These are phyloP conservation scores for Spongiforma sp. DNA, from an alignment of 1,284 basidiomycete species.

Conservation along the genomic window DNA sequence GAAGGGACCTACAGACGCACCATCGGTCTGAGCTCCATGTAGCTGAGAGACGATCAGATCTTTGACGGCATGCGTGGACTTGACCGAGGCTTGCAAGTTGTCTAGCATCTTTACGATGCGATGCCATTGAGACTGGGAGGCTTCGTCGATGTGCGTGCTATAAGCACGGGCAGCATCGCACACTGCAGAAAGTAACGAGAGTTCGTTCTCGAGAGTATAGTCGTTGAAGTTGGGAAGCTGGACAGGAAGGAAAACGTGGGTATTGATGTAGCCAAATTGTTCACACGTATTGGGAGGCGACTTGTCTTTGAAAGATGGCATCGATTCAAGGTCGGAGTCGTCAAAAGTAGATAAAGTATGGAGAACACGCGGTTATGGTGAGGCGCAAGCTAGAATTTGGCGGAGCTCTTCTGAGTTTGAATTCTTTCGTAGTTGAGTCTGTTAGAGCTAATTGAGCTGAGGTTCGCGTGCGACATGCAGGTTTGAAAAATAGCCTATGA, in stretches of 20 bases:
- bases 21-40: conserved; percentile 17
- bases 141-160: not conserved
- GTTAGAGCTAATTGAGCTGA: too few relatives aligned
- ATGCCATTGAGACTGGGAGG: conserved; percentile 10
- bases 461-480: too few relatives aligned
- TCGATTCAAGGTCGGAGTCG: too few relatives aligned
- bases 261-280: conserved; percentile 7
- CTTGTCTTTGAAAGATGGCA: too few relatives aligned
- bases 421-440: too few relatives aligned
- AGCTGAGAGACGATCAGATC: conserved; percentile 9
- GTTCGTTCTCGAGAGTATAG: not conserved
- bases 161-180: conserved; percentile 14
- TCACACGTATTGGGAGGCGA: too few relatives aligned
- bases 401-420: too few relatives aligned
- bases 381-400: too few relatives aligned
- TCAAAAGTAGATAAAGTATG: too few relatives aligned
- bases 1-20: not conserved
- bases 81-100: conserved; percentile 5
- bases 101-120: conserved; percentile 15
- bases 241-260: conserved; percentile 20
- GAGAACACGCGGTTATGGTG: too few relatives aligned
- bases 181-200: not conserved
- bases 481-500: too few relatives aligned
- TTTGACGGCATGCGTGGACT: not conserved
- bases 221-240: conserved; percentile 7